A percentile compares a stretch with the other conserved stretches of the same genome.
phyloP scores from a whole-genome alignment of 2,329 filamentous ascomycete genomes.

The Alternaria tenuissima region DNA sequence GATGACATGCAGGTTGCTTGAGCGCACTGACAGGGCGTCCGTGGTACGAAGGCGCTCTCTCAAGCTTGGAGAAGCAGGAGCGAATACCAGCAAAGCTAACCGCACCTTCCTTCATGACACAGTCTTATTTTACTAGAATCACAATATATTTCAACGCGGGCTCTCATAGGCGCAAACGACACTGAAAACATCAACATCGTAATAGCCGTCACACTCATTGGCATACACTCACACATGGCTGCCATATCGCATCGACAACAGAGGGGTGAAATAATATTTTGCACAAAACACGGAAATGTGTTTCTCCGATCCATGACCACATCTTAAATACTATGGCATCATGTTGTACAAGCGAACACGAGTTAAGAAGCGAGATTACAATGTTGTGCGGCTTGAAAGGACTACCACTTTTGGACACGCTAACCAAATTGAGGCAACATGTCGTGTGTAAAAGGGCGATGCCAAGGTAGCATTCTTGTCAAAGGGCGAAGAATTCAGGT shows the following conservation, averaged over 20 bases:
- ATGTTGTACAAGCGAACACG: background rate
- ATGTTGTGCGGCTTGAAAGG: background rate
- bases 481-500: background rate
- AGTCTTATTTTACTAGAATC: background rate
- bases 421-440: slow-evolving; percentile 19
- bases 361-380: background rate
- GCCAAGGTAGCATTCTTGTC: slow-evolving; percentile 6
- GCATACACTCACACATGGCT: background rate
- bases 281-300: background rate
- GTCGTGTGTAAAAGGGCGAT: slow-evolving; percentile 17
- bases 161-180: background rate
- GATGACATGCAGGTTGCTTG: background rate
- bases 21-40: background rate
- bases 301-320: too few relatives aligned
- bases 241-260: background rate
- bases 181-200: background rate
- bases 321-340: background rate
- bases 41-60: background rate
- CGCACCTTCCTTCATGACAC: background rate
- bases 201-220: background rate
- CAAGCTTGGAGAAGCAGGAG: background rate
- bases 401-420: background rate
- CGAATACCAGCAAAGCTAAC: background rate
- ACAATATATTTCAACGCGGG: background rate
- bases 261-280: background rate